Base-by-base conservation (phyloP, 345 rosid genomes). In the Citrus mangshanensis region DNA sequence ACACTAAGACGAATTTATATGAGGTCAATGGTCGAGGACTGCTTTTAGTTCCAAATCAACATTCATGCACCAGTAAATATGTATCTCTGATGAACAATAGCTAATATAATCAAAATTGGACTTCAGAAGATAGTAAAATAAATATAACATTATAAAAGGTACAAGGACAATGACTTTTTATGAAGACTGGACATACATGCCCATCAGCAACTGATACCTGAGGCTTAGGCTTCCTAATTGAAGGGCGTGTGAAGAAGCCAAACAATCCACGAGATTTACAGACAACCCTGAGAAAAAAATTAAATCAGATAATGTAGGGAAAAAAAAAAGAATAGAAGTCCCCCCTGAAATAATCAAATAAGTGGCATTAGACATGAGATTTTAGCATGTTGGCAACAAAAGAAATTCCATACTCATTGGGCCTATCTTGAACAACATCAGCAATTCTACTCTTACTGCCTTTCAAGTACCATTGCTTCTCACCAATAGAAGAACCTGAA, bases 251-350 rank as follows among this genome's bases (percentile, higher is more conserved):
- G 74, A 89, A 84, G 85, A 86, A 78, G 81, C 87, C 88, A 94
- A 93, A 91, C 59, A 87, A 76, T 81, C 97, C 93, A 83, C 81
- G 88, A 80, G 87, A 85, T 82, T 77, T 86, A 71, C 89, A 80
- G 83, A 60, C 72, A 85, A 76, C 68, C 78, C 84, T 56, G 73
- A 70, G 71, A 60, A 46, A 59, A 40, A 70, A 68, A 49, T 46
- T 55, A 70, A 70, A 80, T 79, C 71, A 32, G 25, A 75, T 34
- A 42, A 61, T 68, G 24, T 49, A 56, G 61, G 40, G 40, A 7
- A 1, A 72, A 35, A 19, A 69, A 69, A 13, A 69, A 22, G 56
- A 72, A 58, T 27, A 77, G 21, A 42, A 22, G 68, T 68, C 78
- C 27, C 42, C 56, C 13, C 13, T 42, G 37, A 76, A 67, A 79